Base-by-base conservation (phyloP, 2,329 filamentous ascomycete species). In the Colletotrichum zoysiae region DNA sequence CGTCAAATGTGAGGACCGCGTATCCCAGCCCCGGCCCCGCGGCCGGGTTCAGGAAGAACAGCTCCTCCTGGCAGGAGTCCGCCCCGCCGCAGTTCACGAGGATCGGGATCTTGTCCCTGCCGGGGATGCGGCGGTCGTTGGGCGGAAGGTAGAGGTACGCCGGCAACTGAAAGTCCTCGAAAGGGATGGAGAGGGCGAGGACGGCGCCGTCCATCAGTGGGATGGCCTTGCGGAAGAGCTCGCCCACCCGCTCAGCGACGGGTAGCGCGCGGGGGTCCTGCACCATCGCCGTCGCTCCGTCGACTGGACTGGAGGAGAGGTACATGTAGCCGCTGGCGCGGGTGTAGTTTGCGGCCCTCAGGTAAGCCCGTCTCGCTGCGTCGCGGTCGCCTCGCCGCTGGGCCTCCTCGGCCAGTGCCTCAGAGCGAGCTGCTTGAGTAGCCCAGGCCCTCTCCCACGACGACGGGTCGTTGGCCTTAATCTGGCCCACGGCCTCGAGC, bases 1-100 rank as follows among this genome's bases (percentile, higher is more conserved):
- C 84, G 2, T 87, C 84, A 50, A 85, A 84, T 0, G 79, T 84
- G 6, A 86, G 65, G 1, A 82, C 79, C 0, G 84, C 84, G 65
- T 86, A 86, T 0, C 85, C 84, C 0, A 78, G 65, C 0, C 74
- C 73, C 0, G 74, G 75, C 0, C 74, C 82, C 0, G 50, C 74
- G 1, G 78, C 74, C 0, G 77, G 67, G 20, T 74, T 67, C 3
- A 81, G 51, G 67, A 79, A 82, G 72, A 82, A 85, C 0, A 85
- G 51, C 65, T 85, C 84, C 67, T 85, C 84, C 50, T 82, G 77
- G 0, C 73, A 78, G 0, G 80, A 78, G 71, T 86, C 84, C 1
- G 60, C 76, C 0, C 84, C 84, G 11, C 77, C 78, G 0, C 65
- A 74, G 44, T 79, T 76, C n/a, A 86, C 35, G 2, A 85, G 64